phyloP scores from a whole-genome alignment of 495 filamentous ascomycete genomes.

The Tetracladium marchalianum region DNA sequence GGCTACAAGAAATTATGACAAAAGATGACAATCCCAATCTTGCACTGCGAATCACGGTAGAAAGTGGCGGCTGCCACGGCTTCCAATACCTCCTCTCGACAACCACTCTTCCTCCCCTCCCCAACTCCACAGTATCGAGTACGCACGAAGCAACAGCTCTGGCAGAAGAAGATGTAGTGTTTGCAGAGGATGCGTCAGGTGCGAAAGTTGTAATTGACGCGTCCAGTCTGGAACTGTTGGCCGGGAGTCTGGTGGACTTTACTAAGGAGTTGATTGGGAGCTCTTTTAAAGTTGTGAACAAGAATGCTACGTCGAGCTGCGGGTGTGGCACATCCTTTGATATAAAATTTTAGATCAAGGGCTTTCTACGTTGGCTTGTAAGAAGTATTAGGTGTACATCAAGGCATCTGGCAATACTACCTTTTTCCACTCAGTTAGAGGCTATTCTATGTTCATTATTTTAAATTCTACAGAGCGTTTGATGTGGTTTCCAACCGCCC shows the following conservation, averaged over 20 bases:
- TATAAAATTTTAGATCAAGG: slow-evolving; percentile 46
- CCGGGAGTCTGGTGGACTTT: slow-evolving; percentile 89
- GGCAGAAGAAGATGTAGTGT: slow-evolving; percentile 52
- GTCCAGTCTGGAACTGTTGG: slow-evolving; percentile 77
- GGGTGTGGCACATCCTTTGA: slow-evolving; percentile 98
- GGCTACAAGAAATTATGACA: slow-evolving; percentile 59
- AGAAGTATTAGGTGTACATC: too few relatives aligned
- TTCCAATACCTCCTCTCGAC: slow-evolving; percentile 96
- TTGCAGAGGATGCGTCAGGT: slow-evolving; percentile 28
- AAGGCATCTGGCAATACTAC: too few relatives aligned
- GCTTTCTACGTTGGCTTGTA: too few relatives aligned
- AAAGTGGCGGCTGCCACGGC: slow-evolving; percentile 90
- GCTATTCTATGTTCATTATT: too few relatives aligned
- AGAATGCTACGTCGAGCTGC: slow-evolving; percentile 83
- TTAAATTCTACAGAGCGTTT: too few relatives aligned
- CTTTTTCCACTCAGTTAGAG: too few relatives aligned
- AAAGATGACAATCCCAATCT: slow-evolving; percentile 73
- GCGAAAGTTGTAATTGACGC: slow-evolving; percentile 87
- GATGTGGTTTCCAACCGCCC: too few relatives aligned
- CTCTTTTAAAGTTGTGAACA: slow-evolving; percentile 95
- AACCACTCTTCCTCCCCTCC: slow-evolving; percentile 39
- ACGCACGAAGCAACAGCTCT: slow-evolving; percentile 4
- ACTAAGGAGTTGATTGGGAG: slow-evolving; percentile 96
- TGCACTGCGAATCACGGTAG: slow-evolving; percentile 80
- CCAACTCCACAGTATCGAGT: background rate